A percentile compares a stretch with the other conserved stretches of the same genome.
Conservation (phyloP, 768 basidiomycete species). For the Mycena venus region DNA sequence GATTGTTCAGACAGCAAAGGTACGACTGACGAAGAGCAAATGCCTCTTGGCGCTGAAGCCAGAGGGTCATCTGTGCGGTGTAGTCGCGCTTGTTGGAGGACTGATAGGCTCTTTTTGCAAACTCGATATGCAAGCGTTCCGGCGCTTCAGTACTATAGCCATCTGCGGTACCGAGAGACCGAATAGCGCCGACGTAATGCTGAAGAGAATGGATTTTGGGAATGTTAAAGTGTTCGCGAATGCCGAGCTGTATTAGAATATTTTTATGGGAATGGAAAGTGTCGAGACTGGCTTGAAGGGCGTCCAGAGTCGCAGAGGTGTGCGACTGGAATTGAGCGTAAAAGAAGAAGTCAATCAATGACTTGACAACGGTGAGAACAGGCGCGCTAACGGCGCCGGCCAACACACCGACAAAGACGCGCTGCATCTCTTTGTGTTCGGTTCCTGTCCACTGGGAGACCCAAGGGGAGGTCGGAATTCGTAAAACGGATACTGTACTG, state of each 20-base stretch:
- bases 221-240: conserved; percentile 16
- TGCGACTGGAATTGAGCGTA: conserved; percentile 10
- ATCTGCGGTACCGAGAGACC: conserved; percentile 7
- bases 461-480: no score
- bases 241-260: conserved; percentile 15
- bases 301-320: background rate
- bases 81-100: conserved; percentile 40
- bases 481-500: no score
- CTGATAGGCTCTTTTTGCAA: conserved; percentile 11
- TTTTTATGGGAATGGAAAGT: conserved; percentile 5
- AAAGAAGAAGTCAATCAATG: conserved; percentile 39
- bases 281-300: conserved; percentile 4
- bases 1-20: conserved; percentile 39
- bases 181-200: conserved; percentile 5
- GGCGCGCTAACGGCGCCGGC: no score
- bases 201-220: conserved; percentile 16
- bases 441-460: no score
- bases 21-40: conserved; percentile 36
- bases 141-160: conserved; percentile 14
- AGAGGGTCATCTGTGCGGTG: conserved; percentile 49
- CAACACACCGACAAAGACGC: no score
- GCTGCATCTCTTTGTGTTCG: no score
- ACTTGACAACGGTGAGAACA: conserved; percentile 39
- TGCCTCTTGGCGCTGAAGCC: conserved; percentile 48
- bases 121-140: conserved; percentile 52